A percentile compares a stretch with the other conserved stretches of the same genome.
Evolutionary conservation across 805 yeast species (phyloP).

Genomic region (Grigorovia humatica): DNA sequence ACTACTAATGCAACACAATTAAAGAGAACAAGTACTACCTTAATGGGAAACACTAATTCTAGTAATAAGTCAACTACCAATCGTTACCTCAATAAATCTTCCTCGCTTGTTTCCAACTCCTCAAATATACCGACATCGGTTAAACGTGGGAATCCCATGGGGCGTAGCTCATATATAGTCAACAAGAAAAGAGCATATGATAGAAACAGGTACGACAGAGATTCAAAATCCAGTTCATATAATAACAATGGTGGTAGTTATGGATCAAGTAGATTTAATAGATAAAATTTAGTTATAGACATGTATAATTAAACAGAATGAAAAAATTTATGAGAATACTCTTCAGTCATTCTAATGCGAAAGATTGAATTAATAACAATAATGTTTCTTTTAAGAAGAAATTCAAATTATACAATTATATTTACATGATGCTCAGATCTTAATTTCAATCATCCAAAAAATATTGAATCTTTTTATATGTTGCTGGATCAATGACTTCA

Average conservation of each 20-base stretch:
- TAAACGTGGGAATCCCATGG: neutral
- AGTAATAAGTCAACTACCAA: neutral
- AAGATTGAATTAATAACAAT: no score
- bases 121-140: neutral
- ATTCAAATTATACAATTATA: neutral
- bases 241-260: neutral
- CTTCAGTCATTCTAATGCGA: no score
- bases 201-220: slow-evolving; percentile 3
- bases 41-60: neutral
- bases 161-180: neutral
- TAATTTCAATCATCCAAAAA: slow-evolving; percentile 21
- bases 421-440: neutral
- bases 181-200: neutral
- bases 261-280: slow-evolving; percentile 9
- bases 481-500: slow-evolving; percentile 12
- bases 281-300: neutral
- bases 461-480: slow-evolving; percentile 33
- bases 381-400: neutral
- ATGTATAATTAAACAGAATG: no score
- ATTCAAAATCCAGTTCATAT: slow-evolving; percentile 1
- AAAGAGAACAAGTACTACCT: neutral
- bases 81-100: neutral
- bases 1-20: neutral
- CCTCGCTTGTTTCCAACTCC: neutral
- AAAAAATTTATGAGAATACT: neutral